Base-by-base conservation (phyloP, 495 filamentous ascomycete genomes). In the Aspergillus heteromorphus region DNA sequence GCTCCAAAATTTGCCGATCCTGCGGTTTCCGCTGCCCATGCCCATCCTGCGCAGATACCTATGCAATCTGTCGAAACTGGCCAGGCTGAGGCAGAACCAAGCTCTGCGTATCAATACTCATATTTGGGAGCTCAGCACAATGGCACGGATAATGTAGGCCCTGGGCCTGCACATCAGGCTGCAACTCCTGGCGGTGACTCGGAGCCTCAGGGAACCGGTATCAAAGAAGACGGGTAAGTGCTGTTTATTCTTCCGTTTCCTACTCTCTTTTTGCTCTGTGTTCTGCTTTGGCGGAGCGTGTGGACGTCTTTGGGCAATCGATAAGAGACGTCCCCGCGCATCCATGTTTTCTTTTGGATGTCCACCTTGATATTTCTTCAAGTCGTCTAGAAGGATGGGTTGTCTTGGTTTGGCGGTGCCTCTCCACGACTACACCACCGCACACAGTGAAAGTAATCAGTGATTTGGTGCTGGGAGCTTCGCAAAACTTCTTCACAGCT, bases 161-260 rank as follows among this genome's bases (percentile, higher is more conserved):
- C 75, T 20, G 74, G 77, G 42, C 78, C 73, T 18, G 64, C 61
- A 43, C 58, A 59, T 55, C 60, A 65, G 49, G 52, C 65, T 57
- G 51, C 27, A 16, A 59, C 74, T 61, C 54, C 68, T 38, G 53
- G 55, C 48, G 59, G 60, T 6, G 66, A 71, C 18, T 53, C 63
- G 13, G 68, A 75, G 47, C 59, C 63, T 56, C 73, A 74, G 14
- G 84, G 69, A 65, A 88, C 64, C 72, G 85, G 89, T 61, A 91
- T 95, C 48, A 97, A 97, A 73, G 93, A 98, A 83, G 93, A 98
- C 68, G 93, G 93, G 93, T 98, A 87, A 96, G 95, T 91, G 19
- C 47, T 21, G 59, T 51, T 58, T 49, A 60, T 40, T 55, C 47
- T 63, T 55, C 54, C 51, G 43, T 65, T 51, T 29, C 53, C 42